A percentile compares a stretch with the other conserved stretches of the same genome.
Conservation (phyloP, 169 alveolate species). For the Eimeria sp. region DNA sequence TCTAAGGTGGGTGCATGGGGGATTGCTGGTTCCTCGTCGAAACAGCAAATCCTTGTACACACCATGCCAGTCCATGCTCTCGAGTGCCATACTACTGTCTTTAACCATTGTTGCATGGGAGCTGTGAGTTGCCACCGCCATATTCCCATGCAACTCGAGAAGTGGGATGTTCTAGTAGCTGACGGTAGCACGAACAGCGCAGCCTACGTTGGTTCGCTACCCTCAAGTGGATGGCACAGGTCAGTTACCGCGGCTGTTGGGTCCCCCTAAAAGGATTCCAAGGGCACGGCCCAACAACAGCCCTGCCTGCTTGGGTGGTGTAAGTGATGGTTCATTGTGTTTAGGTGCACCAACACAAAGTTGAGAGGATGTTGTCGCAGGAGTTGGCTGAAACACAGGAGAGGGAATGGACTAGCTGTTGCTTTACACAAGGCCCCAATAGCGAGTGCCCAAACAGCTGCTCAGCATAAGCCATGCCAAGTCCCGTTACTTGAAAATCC, state of each 20-base stretch:
- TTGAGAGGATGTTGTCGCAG: neutral
- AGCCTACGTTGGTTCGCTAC: neutral
- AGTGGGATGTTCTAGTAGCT: neutral
- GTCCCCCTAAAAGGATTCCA: neutral
- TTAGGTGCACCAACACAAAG: neutral
- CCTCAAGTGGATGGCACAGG: neutral
- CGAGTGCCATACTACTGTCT: neutral
- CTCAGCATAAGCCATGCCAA: neutral
- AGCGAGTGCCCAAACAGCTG: neutral
- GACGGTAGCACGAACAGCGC: neutral
- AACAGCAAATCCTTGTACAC: slow-evolving; percentile 50
- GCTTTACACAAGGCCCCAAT: neutral
- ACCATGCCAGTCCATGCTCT: slow-evolving; percentile 67
- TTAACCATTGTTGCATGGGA: neutral
- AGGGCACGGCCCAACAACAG: neutral
- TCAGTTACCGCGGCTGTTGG: too few species aligned
- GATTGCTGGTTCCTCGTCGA: slow-evolving; percentile 47
- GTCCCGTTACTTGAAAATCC: neutral
- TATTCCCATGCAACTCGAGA: neutral
- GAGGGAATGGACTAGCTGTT: neutral
- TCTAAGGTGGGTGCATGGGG: slow-evolving; percentile 41
- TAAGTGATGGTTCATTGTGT: neutral
- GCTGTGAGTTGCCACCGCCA: slow-evolving; percentile 4
- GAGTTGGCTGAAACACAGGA: neutral
- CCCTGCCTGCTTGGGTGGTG: neutral